phyloP scores from a whole-genome alignment of 148 eudicot species.

The Limonium bicolor region DNA sequence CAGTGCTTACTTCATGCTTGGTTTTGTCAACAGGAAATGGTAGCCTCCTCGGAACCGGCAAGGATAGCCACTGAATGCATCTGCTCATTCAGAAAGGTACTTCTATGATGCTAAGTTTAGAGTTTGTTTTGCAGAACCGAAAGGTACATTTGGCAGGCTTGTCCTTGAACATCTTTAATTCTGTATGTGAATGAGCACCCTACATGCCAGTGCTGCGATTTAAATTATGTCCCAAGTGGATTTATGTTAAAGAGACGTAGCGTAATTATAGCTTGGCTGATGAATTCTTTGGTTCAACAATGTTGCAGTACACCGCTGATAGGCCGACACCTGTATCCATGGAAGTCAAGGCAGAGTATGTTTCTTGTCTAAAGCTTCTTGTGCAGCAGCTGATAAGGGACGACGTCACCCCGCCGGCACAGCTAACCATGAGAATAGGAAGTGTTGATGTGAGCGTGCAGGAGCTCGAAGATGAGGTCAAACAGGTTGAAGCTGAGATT shows the following conservation, averaged over 20 bases:
- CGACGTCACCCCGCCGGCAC: too few species aligned
- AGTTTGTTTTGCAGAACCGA: constrained; percentile 49
- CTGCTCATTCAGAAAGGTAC: too few species aligned
- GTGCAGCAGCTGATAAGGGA: too few species aligned
- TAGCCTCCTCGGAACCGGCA: too few species aligned
- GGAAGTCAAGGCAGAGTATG: constrained; percentile 33
- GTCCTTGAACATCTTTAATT: neutral
- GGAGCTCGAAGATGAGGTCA: too few species aligned
- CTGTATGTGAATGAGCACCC: neutral
- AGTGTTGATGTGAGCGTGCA: too few species aligned
- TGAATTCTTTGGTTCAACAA: neutral
- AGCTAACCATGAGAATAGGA: too few species aligned
- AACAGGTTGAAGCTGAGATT: too few species aligned
- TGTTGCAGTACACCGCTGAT: constrained; percentile 30
- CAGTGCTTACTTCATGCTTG: too few species aligned
- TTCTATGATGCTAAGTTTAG: too few species aligned
- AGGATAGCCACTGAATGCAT: too few species aligned
- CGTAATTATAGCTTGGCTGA: too few species aligned
- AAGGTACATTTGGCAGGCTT: neutral
- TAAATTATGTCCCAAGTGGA: neutral
- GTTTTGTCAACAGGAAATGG: constrained; percentile 21
- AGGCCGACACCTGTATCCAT: constrained; percentile 12
- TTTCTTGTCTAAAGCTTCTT: constrained; percentile 41
- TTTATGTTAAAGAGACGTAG: neutral
- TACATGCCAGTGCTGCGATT: neutral